These are phyloP conservation scores for Dalbergia cultrata DNA, from an alignment of 306 rosid species.

Conservation along the genomic window DNA sequence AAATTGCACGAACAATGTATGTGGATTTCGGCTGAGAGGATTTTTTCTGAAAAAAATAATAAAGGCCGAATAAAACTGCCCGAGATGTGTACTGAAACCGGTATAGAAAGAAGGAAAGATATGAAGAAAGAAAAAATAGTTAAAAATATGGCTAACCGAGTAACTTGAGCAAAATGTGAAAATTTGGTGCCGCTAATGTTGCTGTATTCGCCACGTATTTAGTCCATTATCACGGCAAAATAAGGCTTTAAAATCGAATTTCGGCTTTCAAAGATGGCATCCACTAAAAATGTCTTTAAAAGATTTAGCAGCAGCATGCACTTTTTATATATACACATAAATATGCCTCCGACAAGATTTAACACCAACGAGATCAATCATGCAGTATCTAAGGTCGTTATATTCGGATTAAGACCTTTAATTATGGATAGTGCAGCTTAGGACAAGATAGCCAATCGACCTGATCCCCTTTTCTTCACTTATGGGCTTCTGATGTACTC, in stretches of 20 bases:
- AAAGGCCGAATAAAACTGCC: no score
- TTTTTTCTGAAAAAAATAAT: no score
- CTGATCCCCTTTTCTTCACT: not conserved
- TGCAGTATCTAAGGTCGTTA: not conserved
- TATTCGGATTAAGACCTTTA: not conserved
- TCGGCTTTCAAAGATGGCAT: not conserved
- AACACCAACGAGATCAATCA: constrained; percentile 1
- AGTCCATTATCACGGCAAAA: not conserved
- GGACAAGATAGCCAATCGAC: not conserved
- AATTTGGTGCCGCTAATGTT: not conserved
- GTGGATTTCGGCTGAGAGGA: no score
- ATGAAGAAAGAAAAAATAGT: no score
- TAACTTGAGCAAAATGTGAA: no score
- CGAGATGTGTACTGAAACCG: no score
- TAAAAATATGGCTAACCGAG: no score
- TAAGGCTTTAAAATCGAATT: no score
- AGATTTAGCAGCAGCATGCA: not conserved
- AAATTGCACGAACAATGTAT: no score
- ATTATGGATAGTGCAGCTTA: not conserved
- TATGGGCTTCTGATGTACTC: not conserved
- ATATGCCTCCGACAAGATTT: not conserved
- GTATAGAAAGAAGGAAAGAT: no score
- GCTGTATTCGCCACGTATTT: not conserved
- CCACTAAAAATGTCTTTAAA: not conserved
- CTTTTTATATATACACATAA: not conserved